A percentile compares a stretch with the other conserved stretches of the same genome.
Conservation (phyloP, 495 filamentous ascomycete genomes). For the Aspergillus asperescens region DNA sequence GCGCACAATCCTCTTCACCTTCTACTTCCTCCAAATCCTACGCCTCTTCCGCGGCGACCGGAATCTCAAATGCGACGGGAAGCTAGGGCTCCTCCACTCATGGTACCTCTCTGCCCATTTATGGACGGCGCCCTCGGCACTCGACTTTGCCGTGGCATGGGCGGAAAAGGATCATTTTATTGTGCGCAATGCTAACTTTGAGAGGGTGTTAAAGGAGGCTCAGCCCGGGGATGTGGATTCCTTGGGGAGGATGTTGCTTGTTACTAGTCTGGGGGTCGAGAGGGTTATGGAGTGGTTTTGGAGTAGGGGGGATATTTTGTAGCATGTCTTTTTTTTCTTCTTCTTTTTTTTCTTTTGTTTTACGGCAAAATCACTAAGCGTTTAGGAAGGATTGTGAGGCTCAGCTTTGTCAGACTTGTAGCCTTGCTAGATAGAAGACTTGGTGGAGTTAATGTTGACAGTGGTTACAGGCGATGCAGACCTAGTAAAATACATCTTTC, state of each 20-base stretch:
- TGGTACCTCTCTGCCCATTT: constrained; percentile 45
- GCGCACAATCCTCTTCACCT: constrained; percentile 39
- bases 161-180: constrained; percentile 41
- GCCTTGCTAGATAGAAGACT: too few relatives aligned
- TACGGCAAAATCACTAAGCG: too few relatives aligned
- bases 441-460: too few relatives aligned
- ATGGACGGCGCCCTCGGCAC: constrained; percentile 40
- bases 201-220: constrained; percentile 25
- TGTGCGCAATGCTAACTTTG: constrained; percentile 36
- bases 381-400: too few relatives aligned
- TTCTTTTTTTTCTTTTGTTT: too few relatives aligned
- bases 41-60: constrained; percentile 28
- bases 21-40: constrained; percentile 36
- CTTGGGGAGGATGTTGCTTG: constrained; percentile 44
- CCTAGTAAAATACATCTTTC: too few relatives aligned
- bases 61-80: constrained; percentile 28
- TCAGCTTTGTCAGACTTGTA: too few relatives aligned
- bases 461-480: too few relatives aligned
- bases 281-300: constrained; percentile 42
- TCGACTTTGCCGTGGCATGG: constrained; percentile 47
- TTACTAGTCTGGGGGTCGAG: constrained; percentile 38
- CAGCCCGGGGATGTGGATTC: constrained; percentile 43
- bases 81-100: constrained; percentile 30
- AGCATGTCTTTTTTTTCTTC: constrained; percentile 4
- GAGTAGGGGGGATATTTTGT: constrained; percentile 26